Evolutionary conservation across 805 yeast genomes (phyloP).

Genomic region (Hanseniaspora pseudoguilliermondii): DNA sequence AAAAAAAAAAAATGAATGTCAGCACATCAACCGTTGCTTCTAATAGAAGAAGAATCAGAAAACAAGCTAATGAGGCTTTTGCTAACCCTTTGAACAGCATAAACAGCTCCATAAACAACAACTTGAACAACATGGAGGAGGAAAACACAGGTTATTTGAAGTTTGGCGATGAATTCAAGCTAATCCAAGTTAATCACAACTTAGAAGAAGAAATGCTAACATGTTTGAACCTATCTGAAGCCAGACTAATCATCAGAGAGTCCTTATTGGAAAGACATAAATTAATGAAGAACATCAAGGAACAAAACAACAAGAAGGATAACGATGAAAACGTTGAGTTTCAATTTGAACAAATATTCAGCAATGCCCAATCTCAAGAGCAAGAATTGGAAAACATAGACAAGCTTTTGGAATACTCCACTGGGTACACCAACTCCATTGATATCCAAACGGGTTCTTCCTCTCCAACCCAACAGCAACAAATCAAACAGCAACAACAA

Average conservation of each 20-base stretch:
- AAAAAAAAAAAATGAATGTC: slow-evolving; percentile 48
- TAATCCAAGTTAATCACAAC: slow-evolving; percentile 65
- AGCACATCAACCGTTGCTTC: slow-evolving; percentile 81
- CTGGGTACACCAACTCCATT: slow-evolving; percentile 14
- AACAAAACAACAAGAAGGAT: slow-evolving; percentile 22
- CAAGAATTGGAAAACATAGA: slow-evolving; percentile 28
- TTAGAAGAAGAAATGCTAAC: slow-evolving; percentile 68
- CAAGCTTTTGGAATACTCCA: slow-evolving; percentile 25
- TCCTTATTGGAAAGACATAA: slow-evolving; percentile 66
- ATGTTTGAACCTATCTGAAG: slow-evolving; percentile 79
- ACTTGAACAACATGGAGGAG: slow-evolving; percentile 56
- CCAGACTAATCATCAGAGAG: slow-evolving; percentile 77
- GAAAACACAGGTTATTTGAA: slow-evolving; percentile 82
- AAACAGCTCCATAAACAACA: slow-evolving; percentile 28
- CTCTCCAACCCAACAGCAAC: slow-evolving; percentile 10
- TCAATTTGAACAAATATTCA: slow-evolving; percentile 21
- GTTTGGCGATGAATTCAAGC: slow-evolving; percentile 85
- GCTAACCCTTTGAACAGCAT: slow-evolving; percentile 14
- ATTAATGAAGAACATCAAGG: slow-evolving; percentile 32
- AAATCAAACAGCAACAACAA: slow-evolving; percentile 3
- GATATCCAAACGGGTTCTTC: slow-evolving; percentile 7
- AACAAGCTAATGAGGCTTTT: slow-evolving; percentile 2
- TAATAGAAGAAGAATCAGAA: slow-evolving; percentile 53
- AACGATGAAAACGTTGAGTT: slow-evolving; percentile 17
- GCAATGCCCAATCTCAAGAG: slow-evolving; percentile 39